These are phyloP conservation scores for Platanus orientalis DNA, from an alignment of 164 flowering plant genomes.

Conservation along the genomic window DNA sequence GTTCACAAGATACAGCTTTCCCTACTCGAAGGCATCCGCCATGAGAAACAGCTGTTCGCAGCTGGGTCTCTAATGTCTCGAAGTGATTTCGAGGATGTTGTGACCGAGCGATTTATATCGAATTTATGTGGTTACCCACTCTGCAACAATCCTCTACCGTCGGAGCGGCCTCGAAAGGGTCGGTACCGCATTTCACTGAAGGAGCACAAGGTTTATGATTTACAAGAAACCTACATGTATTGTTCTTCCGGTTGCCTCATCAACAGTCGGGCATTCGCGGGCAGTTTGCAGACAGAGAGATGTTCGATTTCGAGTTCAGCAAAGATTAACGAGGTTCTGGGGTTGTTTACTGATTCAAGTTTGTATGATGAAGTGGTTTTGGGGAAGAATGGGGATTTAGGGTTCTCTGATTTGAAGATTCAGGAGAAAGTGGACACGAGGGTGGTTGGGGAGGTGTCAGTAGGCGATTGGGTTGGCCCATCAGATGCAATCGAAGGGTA, in stretches of 20 bases:
- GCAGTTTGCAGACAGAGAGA: conserved; percentile 48
- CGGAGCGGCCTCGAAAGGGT: conserved; percentile 42
- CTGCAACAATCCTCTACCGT: conserved; percentile 51
- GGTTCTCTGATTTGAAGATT: conserved; percentile 47
- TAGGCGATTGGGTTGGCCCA: conserved; percentile 72
- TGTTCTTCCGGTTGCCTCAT: conserved; percentile 63
- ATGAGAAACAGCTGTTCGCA: conserved; percentile 50
- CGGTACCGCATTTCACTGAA: conserved; percentile 66
- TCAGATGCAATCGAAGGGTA: conserved; percentile 93
- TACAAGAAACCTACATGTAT: conserved; percentile 59
- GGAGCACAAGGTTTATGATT: conserved; percentile 82
- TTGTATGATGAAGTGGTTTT: conserved; percentile 24
- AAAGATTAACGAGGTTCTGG: conserved; percentile 47
- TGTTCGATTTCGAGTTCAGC: conserved; percentile 21
- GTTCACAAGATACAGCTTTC: conserved; percentile 58
- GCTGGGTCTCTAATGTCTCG: conserved; percentile 63
- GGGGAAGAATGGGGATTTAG: conserved; percentile 39
- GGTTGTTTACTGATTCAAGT: conserved; percentile 42
- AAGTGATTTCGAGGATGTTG: conserved; percentile 73
- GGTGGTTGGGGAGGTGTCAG: conserved; percentile 39
- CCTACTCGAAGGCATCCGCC: conserved; percentile 62
- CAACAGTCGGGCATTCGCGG: conserved; percentile 56
- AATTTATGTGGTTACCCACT: conserved; percentile 80
- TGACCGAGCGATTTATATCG: conserved; percentile 62
- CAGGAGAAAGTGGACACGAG: conserved; percentile 45